Base-by-base conservation (phyloP, 1,284 basidiomycete species). In the Melampsora larici-populina region DNA sequence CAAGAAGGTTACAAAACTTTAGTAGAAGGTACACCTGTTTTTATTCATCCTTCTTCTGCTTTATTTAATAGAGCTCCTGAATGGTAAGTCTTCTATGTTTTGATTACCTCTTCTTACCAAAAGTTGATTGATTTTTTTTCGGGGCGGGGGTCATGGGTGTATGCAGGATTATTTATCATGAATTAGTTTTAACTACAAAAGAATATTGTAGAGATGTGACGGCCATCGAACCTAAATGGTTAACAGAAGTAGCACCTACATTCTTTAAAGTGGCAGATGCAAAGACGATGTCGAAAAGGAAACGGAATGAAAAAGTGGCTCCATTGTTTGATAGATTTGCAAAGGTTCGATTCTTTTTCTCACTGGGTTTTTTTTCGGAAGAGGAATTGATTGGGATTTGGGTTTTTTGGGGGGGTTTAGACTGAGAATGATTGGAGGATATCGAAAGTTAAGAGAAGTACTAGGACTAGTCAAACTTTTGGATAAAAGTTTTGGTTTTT, bases 171-270 rank as follows among this genome's bases (percentile, higher is more conserved):
- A 87, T 92, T 80, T 92, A 91, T 84, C 89, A 91, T 84, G 90
- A 91, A 81, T 84, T 92, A 79, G 88, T 91, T 75, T 85, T 91
- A 78, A 91, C 90, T 17, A 90, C 89, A 63, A 81, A 79, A 79
- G 95, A 97, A 85, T 98, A 98, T 84, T 97, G 94, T 87, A 93
- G 94, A 83, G 95, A 95, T 81, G 93, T 95, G 36, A 97, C 94
- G 1, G 93, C 94, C 0, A 90, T 99, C 79, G 97, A 99, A 84
- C 95, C 97, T 1, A 97, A 97, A 85, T 99, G 97, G 97, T 88
- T 99, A 18, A 92, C 96, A 8, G 96, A 99, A 83, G 95, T 97
- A 29, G 96, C 97, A 15, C 96, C 96, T 9, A 91, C 93, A 78
- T 98, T 97, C 88, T 99, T 99, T 90, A 92, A 92, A 84, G 92